Evolutionary conservation across 768 basidiomycete species (phyloP).

Genomic region (Trametes elegans): DNA sequence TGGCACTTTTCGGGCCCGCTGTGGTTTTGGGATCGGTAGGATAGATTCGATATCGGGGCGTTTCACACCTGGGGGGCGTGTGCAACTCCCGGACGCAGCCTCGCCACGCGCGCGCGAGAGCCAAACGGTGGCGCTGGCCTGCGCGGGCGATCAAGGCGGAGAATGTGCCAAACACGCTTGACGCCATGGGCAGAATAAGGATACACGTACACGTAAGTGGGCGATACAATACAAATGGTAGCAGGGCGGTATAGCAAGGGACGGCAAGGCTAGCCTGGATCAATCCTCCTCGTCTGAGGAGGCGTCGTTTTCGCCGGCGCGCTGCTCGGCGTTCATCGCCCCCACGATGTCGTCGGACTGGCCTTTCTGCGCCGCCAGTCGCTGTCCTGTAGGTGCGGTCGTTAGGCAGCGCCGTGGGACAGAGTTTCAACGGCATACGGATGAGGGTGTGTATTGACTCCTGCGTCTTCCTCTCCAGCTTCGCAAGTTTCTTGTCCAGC

Average conservation of each 20-base stretch:
- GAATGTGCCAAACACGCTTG: constrained; percentile 3
- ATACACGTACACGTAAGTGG: constrained; percentile 19
- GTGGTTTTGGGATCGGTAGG: constrained; percentile 1
- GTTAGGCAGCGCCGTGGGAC: neutral
- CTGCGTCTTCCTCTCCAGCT: constrained; percentile 88
- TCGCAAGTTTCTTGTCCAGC: constrained; percentile 85
- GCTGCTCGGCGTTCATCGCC: constrained; percentile 78
- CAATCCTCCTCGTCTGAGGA: constrained; percentile 65
- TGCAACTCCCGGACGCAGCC: neutral
- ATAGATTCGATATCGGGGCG: constrained; percentile 7
- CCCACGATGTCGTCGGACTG: constrained; percentile 77
- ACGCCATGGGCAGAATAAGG: constrained; percentile 12
- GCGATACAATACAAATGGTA: constrained; percentile 15
- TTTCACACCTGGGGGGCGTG: neutral
- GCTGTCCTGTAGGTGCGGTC: constrained; percentile 52
- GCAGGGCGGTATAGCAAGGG: constrained; percentile 9
- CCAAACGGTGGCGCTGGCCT: neutral
- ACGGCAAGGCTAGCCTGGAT: constrained; percentile 15
- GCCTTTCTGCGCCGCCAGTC: constrained; percentile 77
- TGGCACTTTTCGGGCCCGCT: neutral
- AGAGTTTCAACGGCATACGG: constrained; percentile 50
- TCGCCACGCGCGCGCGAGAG: neutral
- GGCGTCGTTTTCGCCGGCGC: constrained; percentile 50
- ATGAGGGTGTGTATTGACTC: constrained; percentile 92
- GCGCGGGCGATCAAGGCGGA: constrained; percentile 4